Base-by-base conservation (phyloP, 1,284 basidiomycete species). In the Ceratobasidium sp. region DNA sequence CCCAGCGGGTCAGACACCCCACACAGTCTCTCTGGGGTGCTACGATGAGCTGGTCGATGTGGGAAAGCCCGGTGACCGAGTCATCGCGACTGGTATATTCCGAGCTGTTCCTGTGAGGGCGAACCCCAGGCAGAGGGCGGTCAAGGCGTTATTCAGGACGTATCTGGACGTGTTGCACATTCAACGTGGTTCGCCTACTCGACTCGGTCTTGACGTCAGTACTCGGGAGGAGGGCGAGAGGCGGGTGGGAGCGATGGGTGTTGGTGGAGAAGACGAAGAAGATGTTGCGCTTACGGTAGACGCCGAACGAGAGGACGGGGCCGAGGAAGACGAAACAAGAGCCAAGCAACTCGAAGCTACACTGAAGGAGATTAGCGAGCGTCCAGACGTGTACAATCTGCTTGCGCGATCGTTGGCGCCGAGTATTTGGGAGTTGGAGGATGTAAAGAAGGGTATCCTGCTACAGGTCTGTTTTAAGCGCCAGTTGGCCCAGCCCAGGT, bases 41-140 rank as follows among this genome's bases (percentile, higher is more conserved):
- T 98, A 99, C 77, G 96, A 99, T 76, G 97, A 99, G 77, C 86
- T 99, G 1, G 96, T 98, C 43, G 96, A 99, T 76, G 84, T 96
- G 17, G 81, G 91, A 69, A 99, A 98, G 79, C 96, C 96, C 0
- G 96, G 96, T 76, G 96, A 99, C 79, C 86, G 96, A 10, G 84
- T 99, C 53, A 82, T 92, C 65, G 88, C 98, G 32, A 95, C 92
- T 4, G 97, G 96, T 52, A 95, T 99, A 75, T 99, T 96, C 84
- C 85, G 96, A 62, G 94, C 93, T 73, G 89, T 96, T 12, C 94
- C 96, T 0, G 94, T 98, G 5, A 86, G 97, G 49, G 89, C 96
- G 67, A 98, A 98, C 77, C 93, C 96, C 2, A 86, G 94, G 20
- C 92, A 95, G 78, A 84, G 96, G 54, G 91, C 90, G 29, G 87